Base-by-base conservation (phyloP, 805 yeast genomes). In the Candida chilensis region DNA sequence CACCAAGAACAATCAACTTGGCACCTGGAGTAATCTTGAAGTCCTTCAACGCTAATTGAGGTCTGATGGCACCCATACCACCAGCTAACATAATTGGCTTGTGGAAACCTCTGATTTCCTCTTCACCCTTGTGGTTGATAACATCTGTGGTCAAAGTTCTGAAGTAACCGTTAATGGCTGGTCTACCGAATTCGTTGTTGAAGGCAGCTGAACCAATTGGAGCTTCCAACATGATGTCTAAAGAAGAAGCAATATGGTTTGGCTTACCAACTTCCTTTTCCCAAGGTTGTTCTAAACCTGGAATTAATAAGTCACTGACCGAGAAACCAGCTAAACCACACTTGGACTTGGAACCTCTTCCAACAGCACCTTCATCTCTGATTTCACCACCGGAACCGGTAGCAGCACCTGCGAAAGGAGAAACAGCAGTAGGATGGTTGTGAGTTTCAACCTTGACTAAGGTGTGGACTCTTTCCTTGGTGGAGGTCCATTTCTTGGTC, bases 331-430 rank as follows among this genome's bases (percentile, higher is more conserved):
- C 68, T 37, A 92, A 67, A 32, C 99, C 99, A 50, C 96, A 95
- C 60, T 92, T 90, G 27, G 97, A 75, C 57, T 86, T 86, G 16
- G 97, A 90, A 27, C 99, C 99, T 55, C 96, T 77, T 39, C 99
- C 99, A 16, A 92, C 95, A 18, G 99, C 98, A 62, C 96, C 98
- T 64, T 92, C 99, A 58, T 92, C 99, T 70, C 99, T 84, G 48
- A 92, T 92, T 61, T 92, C 99, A 65, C 99, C 99, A 55, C 99
- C 99, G 8, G 97, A 88, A 39, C 99, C 99, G 10, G 99, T 92
- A 26, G 99, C 95, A 19, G 99, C 99, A 57, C 99, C 99, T 3
- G 98, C 88, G 60, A 86, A 92, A 24, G 99, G 99, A 16, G 97
- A 90, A 4, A 92, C 96, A 1, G 98, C 98, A 16, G 99, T 92